Percentiles rank a stretch among this genome's conserved stretches.
Evolutionary conservation across 2,329 filamentous ascomycete genomes (phyloP).

Genomic region (Coniella vitis): DNA sequence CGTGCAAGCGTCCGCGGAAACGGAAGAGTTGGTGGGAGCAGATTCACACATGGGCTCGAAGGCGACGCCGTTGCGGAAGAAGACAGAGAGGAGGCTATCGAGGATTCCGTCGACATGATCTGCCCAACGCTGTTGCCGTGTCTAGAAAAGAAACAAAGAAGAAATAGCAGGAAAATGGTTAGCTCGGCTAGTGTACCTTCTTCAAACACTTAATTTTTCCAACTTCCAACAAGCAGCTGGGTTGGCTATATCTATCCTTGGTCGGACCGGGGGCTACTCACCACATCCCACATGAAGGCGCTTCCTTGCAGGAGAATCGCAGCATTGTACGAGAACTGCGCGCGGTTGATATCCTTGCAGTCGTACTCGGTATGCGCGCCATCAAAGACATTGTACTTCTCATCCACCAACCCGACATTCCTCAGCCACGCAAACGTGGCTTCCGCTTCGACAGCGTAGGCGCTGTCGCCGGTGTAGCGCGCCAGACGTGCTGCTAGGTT

Average conservation of each 20-base stretch:
- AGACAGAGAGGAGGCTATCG: constrained; percentile 39
- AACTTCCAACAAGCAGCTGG: too few relatives aligned
- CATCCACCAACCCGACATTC: constrained; percentile 50
- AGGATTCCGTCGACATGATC: constrained; percentile 49
- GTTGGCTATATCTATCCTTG: too few relatives aligned
- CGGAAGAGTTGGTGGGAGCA: constrained; percentile 20
- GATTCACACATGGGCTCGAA: constrained; percentile 66
- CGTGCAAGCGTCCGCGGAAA: constrained; percentile 48
- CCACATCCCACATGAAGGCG: constrained; percentile 62
- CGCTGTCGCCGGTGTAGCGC: constrained; percentile 59
- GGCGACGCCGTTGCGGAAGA: constrained; percentile 53
- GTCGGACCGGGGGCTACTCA: constrained; percentile 30
- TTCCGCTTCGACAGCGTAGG: constrained; percentile 56
- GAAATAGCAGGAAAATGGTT: too few relatives aligned
- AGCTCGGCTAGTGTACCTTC: too few relatives aligned
- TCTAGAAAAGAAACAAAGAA: constrained; percentile 27
- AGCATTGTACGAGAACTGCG: constrained; percentile 62
- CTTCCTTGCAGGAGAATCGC: constrained; percentile 56
- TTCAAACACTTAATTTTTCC: too few relatives aligned
- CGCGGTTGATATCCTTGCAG: constrained; percentile 54
- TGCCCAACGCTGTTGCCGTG: constrained; percentile 44
- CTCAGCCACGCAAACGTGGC: constrained; percentile 57
- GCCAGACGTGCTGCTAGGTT: constrained; percentile 63
- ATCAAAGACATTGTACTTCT: constrained; percentile 54
- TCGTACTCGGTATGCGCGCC: constrained; percentile 51